Percentiles rank a stretch among this genome's conserved stretches.
phyloP scores from a whole-genome alignment of 192 early-diverging fungal species.

The Lobulomyces angularis region DNA sequence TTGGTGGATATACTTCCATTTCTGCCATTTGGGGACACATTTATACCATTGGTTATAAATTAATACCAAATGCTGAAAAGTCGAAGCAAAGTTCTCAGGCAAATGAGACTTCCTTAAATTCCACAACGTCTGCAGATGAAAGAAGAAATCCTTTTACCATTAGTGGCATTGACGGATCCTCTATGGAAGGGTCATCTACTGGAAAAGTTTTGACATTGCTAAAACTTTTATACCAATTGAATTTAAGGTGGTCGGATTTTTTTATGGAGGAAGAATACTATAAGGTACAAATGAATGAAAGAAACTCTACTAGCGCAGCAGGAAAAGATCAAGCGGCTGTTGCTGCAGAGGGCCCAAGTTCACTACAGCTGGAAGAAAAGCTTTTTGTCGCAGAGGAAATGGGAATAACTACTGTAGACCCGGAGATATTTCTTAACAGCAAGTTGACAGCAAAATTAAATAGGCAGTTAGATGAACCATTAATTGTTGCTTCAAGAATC shows the following conservation, averaged over 20 bases:
- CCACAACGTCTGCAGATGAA: too few relatives aligned
- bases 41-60: too few relatives aligned
- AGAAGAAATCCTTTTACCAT: too few relatives aligned
- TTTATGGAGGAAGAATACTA: constrained; percentile 12
- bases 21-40: too few relatives aligned
- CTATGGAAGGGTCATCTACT: neutral
- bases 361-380: neutral
- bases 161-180: neutral
- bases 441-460: constrained; percentile 74
- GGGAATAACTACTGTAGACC: constrained; percentile 11
- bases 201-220: constrained; percentile 20
- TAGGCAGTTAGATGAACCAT: constrained; percentile 75
- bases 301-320: neutral
- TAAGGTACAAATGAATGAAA: neutral
- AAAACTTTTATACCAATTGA: constrained; percentile 22
- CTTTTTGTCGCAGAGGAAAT: too few relatives aligned
- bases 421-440: constrained; percentile 55
- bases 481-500: constrained; percentile 72
- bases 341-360: constrained; percentile 8
- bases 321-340: constrained; percentile 2
- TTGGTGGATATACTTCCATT: too few relatives aligned
- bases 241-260: constrained; percentile 23
- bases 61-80: too few relatives aligned
- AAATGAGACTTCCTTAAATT: too few relatives aligned
- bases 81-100: too few relatives aligned